Evolutionary conservation across 2,329 filamentous ascomycete species (phyloP).

Genomic region (Colletotrichum cereale): DNA sequence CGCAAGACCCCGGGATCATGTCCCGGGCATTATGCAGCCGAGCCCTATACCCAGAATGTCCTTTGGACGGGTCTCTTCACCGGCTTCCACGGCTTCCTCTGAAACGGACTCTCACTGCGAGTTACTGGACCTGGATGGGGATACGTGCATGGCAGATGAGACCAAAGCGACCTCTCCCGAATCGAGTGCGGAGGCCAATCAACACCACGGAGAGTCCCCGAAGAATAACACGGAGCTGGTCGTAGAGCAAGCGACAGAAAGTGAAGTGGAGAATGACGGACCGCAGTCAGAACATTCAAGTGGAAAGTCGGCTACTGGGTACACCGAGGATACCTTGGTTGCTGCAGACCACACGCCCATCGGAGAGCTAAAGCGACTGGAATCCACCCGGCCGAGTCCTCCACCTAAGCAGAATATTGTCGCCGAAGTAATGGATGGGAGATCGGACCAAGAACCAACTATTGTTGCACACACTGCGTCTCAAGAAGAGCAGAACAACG

Average conservation of each 20-base stretch:
- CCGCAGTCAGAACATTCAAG: background rate
- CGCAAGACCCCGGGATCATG: constrained; percentile 32
- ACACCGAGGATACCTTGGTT: background rate
- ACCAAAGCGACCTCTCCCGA: constrained; percentile 30
- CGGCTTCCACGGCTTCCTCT: background rate
- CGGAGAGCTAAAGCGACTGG: background rate
- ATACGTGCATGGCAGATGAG: constrained; percentile 33
- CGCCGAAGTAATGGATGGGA: background rate
- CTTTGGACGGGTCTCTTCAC: background rate
- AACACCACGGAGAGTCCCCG: background rate
- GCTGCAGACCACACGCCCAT: background rate
- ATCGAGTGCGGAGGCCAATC: background rate
- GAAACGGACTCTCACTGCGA: constrained; percentile 20
- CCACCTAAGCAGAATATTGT: background rate
- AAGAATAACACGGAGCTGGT: background rate
- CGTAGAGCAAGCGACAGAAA: background rate
- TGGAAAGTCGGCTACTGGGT: background rate
- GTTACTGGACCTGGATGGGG: constrained; percentile 26
- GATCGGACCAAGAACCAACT: constrained; percentile 15
- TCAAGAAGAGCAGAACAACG: background rate
- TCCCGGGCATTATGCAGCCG: background rate
- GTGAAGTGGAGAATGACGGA: background rate
- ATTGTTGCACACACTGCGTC: constrained; percentile 8
- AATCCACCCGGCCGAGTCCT: background rate
- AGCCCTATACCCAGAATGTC: background rate